A percentile compares a stretch with the other conserved stretches of the same genome.
These are phyloP conservation scores for Phaffia tasmanica DNA, from an alignment of 768 basidiomycete species.

Conservation along the genomic window DNA sequence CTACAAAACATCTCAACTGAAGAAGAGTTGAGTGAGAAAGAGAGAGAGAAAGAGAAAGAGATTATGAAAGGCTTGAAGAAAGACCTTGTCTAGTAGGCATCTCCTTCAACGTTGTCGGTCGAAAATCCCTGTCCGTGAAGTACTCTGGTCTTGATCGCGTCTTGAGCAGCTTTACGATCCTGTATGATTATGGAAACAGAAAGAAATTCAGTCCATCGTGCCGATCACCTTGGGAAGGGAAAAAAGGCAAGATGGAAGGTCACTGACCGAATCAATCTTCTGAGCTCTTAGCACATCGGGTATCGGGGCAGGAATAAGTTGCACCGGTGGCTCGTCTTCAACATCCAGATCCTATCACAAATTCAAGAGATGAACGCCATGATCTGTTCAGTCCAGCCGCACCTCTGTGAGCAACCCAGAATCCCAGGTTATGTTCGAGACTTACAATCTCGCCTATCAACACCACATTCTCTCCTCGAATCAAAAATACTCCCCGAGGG, in stretches of 20 bases:
- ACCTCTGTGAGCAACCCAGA: neutral
- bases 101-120: constrained; percentile 25
- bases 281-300: constrained; percentile 25
- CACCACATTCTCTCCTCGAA: constrained; percentile 97
- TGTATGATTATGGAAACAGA: neutral
- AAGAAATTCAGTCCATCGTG: neutral
- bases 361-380: constrained; percentile 2
- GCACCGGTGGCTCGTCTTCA: constrained; percentile 75
- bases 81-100: constrained; percentile 18
- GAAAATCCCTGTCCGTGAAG: constrained; percentile 24
- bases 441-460: constrained; percentile 89
- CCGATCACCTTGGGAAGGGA: neutral
- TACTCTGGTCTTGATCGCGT: constrained; percentile 24
- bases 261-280: constrained; percentile 25
- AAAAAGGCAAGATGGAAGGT: constrained; percentile 6
- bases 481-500: constrained; percentile 79
- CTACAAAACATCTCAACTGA: neutral
- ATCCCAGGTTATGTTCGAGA: constrained; percentile 27
- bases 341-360: constrained; percentile 67
- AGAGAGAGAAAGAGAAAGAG: neutral
- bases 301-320: constrained; percentile 25
- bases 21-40: neutral
- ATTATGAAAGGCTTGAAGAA: neutral
- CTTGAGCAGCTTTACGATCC: constrained; percentile 17
- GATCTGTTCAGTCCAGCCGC: neutral